Conservation (phyloP, 116 monocot species). For the Thalassia testudinum region DNA sequence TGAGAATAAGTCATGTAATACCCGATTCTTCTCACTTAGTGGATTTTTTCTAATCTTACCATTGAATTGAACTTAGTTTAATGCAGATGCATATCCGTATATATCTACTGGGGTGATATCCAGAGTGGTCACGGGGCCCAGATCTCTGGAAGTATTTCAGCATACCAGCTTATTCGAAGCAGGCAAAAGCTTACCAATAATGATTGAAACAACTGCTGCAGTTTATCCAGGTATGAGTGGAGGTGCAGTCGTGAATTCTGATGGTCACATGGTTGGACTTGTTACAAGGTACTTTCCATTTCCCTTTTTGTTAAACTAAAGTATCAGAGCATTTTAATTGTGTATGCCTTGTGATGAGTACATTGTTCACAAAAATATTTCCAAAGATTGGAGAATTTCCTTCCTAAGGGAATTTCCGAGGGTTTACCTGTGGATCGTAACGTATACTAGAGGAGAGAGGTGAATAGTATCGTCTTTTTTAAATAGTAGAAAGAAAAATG, state of each 20-base stretch:
- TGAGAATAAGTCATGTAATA: background rate
- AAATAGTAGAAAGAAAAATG: no score
- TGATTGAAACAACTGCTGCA: constrained; percentile 91
- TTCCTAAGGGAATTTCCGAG: no score
- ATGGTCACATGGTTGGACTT: constrained; percentile 72
- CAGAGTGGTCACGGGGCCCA: constrained; percentile 32
- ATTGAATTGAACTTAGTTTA: background rate
- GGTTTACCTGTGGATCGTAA: no score
- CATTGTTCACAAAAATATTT: no score
- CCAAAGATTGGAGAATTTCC: no score
- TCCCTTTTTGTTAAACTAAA: background rate
- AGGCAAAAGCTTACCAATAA: constrained; percentile 27
- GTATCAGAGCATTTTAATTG: no score
- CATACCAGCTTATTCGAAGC: background rate
- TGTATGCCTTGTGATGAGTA: background rate
- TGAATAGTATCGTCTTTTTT: no score
- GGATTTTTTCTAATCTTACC: background rate
- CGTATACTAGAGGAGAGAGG: no score
- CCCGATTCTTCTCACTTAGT: background rate
- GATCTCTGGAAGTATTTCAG: constrained; percentile 1
- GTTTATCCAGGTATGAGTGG: constrained; percentile 95
- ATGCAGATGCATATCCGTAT: constrained; percentile 46
- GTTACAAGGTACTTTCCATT: constrained; percentile 54
- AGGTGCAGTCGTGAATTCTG: constrained; percentile 56
- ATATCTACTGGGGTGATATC: constrained; percentile 65